Conservation (phyloP, 805 yeast species). For the Vanderwaltozyma verrucispora region DNA sequence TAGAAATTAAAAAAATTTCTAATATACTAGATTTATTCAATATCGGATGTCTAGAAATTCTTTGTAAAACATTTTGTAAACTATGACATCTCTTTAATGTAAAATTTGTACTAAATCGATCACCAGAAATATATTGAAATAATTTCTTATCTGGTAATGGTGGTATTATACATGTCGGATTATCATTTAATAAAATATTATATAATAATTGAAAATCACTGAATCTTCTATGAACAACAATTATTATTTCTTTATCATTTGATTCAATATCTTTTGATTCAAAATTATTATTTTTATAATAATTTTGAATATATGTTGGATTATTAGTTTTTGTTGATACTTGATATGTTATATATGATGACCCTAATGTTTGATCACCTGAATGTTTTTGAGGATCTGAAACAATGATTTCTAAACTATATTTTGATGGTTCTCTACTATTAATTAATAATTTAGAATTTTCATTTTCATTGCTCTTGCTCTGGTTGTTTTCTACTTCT, state of each 20-base stretch:
- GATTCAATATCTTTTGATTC: too few species aligned
- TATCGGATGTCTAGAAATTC: constrained; percentile 65
- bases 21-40: constrained; percentile 58
- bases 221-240: constrained; percentile 49
- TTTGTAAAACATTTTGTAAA: constrained; percentile 60
- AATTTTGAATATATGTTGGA: constrained; percentile 17
- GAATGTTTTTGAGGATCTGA: constrained; percentile 27
- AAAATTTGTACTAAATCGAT: constrained; percentile 76
- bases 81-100: constrained; percentile 76
- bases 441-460: neutral
- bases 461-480: neutral
- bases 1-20: constrained; percentile 22
- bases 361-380: constrained; percentile 10
- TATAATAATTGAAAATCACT: constrained; percentile 77
- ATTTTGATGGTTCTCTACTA: constrained; percentile 1
- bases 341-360: constrained; percentile 25
- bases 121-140: constrained; percentile 87
- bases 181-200: constrained; percentile 64
- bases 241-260: constrained; percentile 8
- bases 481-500: neutral
- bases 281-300: too few species aligned
- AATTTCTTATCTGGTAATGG: constrained; percentile 91
- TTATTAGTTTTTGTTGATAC: constrained; percentile 25
- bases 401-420: constrained; percentile 17
- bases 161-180: constrained; percentile 79